phyloP scores from a whole-genome alignment of 164 flowering plant species.

The Stephania yunnanensis region DNA sequence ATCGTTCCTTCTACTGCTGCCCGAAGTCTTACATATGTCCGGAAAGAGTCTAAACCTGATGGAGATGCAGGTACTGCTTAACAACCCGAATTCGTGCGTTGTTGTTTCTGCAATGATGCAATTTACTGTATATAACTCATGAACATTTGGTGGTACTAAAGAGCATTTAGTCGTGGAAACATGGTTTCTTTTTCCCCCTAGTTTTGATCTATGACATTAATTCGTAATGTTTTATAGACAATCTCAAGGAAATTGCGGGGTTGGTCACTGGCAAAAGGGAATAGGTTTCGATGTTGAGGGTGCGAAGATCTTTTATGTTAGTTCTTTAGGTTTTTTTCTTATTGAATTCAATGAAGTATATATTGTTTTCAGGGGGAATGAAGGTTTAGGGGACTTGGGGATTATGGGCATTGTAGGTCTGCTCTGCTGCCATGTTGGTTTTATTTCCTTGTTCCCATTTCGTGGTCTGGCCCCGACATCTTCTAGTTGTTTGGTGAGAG shows the following conservation, averaged over 20 bases:
- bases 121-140: constrained; percentile 4
- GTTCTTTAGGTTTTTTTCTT: background rate
- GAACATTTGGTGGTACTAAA: background rate
- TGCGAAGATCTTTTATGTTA: background rate
- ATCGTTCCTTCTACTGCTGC: constrained; percentile 26
- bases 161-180: background rate
- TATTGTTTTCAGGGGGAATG: background rate
- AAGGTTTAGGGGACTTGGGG: background rate
- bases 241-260: background rate
- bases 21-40: constrained; percentile 62
- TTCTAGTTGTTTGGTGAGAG: no score
- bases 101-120: background rate
- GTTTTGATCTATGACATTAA: background rate
- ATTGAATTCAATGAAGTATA: background rate
- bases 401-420: background rate
- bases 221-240: background rate
- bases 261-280: background rate
- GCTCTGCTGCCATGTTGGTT: no score
- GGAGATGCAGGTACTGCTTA: constrained; percentile 23
- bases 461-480: no score
- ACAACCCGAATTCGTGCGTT: background rate
- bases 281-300: background rate
- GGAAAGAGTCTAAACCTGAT: constrained; percentile 47
- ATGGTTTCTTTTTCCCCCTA: background rate
- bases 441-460: background rate